A percentile compares a stretch with the other conserved stretches of the same genome.
Evolutionary conservation across 2,329 filamentous ascomycete genomes (phyloP).

Genomic region (Calonectria fujianensis): DNA sequence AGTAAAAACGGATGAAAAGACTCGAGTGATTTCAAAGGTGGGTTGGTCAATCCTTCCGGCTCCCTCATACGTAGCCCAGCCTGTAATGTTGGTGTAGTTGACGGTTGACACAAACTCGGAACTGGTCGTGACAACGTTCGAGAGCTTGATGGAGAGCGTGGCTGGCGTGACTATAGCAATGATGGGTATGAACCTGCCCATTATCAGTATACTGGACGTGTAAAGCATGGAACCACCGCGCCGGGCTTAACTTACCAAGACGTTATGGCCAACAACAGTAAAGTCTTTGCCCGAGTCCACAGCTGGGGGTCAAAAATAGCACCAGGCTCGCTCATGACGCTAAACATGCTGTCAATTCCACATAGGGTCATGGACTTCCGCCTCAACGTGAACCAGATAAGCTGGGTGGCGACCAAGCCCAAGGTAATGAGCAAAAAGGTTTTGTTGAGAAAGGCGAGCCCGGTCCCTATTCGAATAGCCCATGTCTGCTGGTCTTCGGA

Average conservation of each 20-base stretch:
- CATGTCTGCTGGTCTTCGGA: conserved; percentile 8
- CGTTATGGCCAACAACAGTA: neutral
- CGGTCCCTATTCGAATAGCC: conserved; percentile 7
- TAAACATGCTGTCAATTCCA: conserved; percentile 19
- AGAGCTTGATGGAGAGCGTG: neutral
- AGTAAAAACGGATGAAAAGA: conserved; percentile 12
- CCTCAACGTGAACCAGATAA: conserved; percentile 5
- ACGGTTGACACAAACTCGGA: neutral
- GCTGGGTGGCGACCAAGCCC: neutral
- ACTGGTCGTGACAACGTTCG: neutral
- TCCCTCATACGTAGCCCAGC: conserved; percentile 2
- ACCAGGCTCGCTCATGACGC: conserved; percentile 7
- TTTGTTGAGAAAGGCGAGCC: conserved; percentile 13
- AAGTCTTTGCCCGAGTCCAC: conserved; percentile 13
- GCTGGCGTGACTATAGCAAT: neutral
- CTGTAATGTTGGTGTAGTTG: neutral
- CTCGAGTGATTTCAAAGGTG: conserved; percentile 8
- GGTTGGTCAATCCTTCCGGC: conserved; percentile 7
- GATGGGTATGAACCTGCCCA: neutral
- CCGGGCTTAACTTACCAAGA: neutral
- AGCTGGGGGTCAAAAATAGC: neutral
- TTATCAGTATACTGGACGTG: neutral
- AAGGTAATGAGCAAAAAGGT: neutral
- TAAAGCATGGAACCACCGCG: neutral
- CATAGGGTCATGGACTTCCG: neutral